Conservation (phyloP, 208 protist genomes). For the Acanthamoeba lugdunensis region DNA sequence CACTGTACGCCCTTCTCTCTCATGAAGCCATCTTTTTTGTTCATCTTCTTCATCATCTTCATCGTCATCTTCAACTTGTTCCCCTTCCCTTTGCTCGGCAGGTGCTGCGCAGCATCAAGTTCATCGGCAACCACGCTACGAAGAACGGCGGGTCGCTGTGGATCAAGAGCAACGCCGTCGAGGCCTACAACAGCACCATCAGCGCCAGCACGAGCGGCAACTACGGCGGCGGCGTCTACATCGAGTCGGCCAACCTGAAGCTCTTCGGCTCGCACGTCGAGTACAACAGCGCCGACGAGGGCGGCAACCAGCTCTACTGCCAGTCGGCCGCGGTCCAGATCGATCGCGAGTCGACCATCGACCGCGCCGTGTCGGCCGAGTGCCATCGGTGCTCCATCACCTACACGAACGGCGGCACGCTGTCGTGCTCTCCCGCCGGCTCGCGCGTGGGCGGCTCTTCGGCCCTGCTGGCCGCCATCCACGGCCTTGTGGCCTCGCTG, state of each 20-base stretch:
- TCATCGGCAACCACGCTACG: not conserved
- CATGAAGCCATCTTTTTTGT: too few relatives aligned
- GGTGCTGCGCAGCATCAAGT: constrained; percentile 8
- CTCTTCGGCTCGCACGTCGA: not conserved
- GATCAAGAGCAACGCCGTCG: not conserved
- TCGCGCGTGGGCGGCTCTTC: not conserved
- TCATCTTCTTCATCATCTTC: too few relatives aligned
- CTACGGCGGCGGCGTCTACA: constrained; percentile 16
- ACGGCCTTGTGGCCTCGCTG: not conserved
- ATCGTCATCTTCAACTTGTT: too few relatives aligned
- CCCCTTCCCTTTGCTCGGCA: not conserved
- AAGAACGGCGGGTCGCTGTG: constrained; percentile 3
- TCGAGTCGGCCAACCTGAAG: constrained; percentile 38
- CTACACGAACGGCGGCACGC: not conserved
- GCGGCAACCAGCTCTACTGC: constrained; percentile 21
- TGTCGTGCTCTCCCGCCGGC: not conserved
- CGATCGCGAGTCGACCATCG: not conserved
- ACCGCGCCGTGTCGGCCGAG: not conserved
- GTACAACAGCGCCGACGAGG: constrained; percentile 6
- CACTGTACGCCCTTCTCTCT: not conserved
- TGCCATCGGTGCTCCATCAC: constrained; percentile 15
- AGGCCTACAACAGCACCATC: constrained; percentile 30
- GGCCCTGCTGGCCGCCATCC: not conserved
- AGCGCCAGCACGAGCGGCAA: not conserved
- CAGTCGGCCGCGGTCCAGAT: constrained; percentile 14